Conservation (phyloP, 176 grass and related monocot genomes). For the Cocos nucifera region DNA sequence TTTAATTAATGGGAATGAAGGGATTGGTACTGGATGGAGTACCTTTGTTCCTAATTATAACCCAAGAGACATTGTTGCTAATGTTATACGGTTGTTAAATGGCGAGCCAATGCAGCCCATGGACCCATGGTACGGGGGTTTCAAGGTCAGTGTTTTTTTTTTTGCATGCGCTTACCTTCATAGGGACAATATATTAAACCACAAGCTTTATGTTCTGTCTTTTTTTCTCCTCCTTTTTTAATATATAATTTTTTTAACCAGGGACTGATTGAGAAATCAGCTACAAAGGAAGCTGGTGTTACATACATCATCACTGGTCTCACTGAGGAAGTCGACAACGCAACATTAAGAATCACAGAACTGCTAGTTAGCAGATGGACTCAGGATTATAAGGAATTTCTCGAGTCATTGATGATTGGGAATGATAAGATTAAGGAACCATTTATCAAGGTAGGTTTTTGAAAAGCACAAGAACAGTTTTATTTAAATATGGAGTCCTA, state of each 20-base stretch:
- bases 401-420: constrained; percentile 25
- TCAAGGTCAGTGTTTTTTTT: constrained; percentile 45
- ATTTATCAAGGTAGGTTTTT: constrained; percentile 53
- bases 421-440: constrained; percentile 38
- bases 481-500: not conserved
- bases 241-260: constrained; percentile 22
- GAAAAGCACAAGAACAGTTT: not conserved
- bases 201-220: not conserved
- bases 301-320: constrained; percentile 61
- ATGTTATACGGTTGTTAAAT: constrained; percentile 51
- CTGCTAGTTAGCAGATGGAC: constrained; percentile 74
- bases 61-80: constrained; percentile 67
- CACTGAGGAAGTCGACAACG: constrained; percentile 47
- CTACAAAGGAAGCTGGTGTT: constrained; percentile 44
- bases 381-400: constrained; percentile 65
- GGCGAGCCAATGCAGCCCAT: constrained; percentile 38
- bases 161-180: not conserved
- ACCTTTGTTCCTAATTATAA: constrained; percentile 79
- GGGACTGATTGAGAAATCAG: constrained; percentile 55
- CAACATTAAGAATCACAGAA: constrained; percentile 54
- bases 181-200: not conserved
- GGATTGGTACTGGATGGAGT: constrained; percentile 94
- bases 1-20: constrained; percentile 90
- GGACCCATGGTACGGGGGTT: constrained; percentile 85
- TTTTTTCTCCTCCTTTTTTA: constrained; percentile 3